These are phyloP conservation scores for Cyphellophora europaea DNA, from an alignment of 2,329 filamentous ascomycete genomes.

Conservation along the genomic window DNA sequence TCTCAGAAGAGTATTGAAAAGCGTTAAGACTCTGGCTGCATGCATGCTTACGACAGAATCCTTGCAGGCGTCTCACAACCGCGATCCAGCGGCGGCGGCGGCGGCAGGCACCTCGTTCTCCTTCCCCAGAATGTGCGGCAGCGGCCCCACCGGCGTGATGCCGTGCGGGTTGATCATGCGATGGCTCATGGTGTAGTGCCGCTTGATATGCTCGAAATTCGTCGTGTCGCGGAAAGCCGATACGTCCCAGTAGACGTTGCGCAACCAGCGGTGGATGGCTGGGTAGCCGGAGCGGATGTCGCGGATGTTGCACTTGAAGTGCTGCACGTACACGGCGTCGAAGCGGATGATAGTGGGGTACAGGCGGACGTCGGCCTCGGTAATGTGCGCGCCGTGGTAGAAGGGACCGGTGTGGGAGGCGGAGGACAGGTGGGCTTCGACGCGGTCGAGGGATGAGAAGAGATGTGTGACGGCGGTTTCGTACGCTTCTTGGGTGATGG, in stretches of 20 bases:
- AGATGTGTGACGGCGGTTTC: constrained; percentile 57
- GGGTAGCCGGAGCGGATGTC: constrained; percentile 53
- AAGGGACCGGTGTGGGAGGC: constrained; percentile 44
- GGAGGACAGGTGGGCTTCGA: constrained; percentile 54
- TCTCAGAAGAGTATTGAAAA: no score
- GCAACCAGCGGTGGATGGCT: constrained; percentile 34
- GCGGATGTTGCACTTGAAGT: constrained; percentile 64
- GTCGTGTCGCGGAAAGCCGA: constrained; percentile 34
- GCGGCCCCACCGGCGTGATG: constrained; percentile 11
- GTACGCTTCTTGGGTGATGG: constrained; percentile 66
- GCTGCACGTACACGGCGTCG: constrained; percentile 65
- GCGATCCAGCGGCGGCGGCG: background rate
- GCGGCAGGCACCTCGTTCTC: no score
- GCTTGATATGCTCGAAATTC: constrained; percentile 24
- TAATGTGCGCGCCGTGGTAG: constrained; percentile 61
- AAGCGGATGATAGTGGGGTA: constrained; percentile 59
- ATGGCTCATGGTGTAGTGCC: constrained; percentile 10
- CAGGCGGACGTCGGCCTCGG: constrained; percentile 68
- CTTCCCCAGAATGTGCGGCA: constrained; percentile 11
- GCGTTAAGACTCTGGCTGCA: no score
- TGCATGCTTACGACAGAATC: no score
- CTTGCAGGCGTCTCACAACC: no score
- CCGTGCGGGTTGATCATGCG: constrained; percentile 6
- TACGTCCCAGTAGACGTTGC: constrained; percentile 34
- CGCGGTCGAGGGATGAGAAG: constrained; percentile 62